Base-by-base conservation (phyloP, 306 rosid species). In the Sicyos baderoa region DNA sequence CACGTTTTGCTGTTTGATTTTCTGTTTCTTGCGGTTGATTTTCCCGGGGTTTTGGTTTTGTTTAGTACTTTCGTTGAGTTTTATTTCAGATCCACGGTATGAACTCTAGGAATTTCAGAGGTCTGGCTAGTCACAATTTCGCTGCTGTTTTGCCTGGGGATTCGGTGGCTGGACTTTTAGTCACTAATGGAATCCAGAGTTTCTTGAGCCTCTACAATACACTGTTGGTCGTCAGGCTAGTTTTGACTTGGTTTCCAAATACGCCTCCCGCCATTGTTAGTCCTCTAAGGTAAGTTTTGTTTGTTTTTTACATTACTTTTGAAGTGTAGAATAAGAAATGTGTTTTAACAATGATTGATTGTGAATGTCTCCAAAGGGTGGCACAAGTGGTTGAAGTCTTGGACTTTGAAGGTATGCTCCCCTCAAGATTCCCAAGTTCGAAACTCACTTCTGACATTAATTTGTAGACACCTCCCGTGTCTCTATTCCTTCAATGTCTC, bases 201-300 rank as follows among this genome's bases (percentile, higher is more conserved):
- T 93, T 93, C 86, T 84, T 93, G 83, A 90, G 78, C 81, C 73
- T 90, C 53, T 93, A 88, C 86, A 93, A 93, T 72, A 93, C 99
- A 1, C 78, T 93, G 45, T 81, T 93, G 62, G 71, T 93, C 71
- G 88, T 81, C 27, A 84, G 99, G 84, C 99, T 93, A 73, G 99
- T 93, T 72, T 78, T 90, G 82, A 90, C 99, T 32, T 93, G 97
- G 97, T 93, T 93, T 81, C 99, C 99, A 2, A 90, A 86, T 51
- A 72, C 95, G 50, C 97, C 99, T 77, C 82, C 94, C 67, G 89
- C 84, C 80, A 84, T 93, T 19, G 97, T 90, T 71, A 77, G 82
- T 74, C 99, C 99, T 23, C 90, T 90, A 82, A 93, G 99, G 99
- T 89, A 65, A 45, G 35, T 21, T 22, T 45, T 3, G 22, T 47